These are phyloP conservation scores for Fusarium sp. DNA, from an alignment of 2,329 filamentous ascomycete species.

Conservation along the genomic window DNA sequence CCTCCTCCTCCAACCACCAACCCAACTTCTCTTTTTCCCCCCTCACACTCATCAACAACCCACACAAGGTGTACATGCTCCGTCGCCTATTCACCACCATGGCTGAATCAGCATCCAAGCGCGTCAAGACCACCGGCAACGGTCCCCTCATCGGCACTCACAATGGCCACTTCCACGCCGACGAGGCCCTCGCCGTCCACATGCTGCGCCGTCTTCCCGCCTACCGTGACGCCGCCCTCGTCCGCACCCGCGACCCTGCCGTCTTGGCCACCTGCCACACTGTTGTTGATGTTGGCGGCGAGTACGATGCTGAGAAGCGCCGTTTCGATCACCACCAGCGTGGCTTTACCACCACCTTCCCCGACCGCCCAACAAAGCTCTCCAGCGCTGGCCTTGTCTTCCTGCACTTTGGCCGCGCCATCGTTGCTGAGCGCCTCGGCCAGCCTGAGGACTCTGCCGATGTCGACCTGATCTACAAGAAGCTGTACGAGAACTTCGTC, in stretches of 20 bases:
- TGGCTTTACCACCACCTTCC: conserved; percentile 87
- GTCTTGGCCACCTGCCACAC: conserved; percentile 87
- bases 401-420: conserved; percentile 90
- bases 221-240: conserved; percentile 78
- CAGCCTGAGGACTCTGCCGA: conserved; percentile 71
- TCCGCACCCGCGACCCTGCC: conserved; percentile 88
- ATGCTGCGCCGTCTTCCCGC: conserved; percentile 90
- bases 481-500: conserved; percentile 92
- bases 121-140: conserved; percentile 78
- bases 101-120: conserved; percentile 79
- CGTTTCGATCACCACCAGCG: conserved; percentile 99
- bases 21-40: neutral
- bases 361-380: conserved; percentile 85
- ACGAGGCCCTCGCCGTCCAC: conserved; percentile 96
- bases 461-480: conserved; percentile 81
- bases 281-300: conserved; percentile 96
- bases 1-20: neutral
- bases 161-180: conserved; percentile 98
- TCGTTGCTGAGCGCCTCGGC: conserved; percentile 72
- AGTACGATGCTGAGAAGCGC: conserved; percentile 81
- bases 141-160: conserved; percentile 85
- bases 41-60: neutral
- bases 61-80: conserved; percentile 42
- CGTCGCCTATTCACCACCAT: conserved; percentile 49
- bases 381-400: conserved; percentile 95